Base-by-base conservation (phyloP, 257 asterid genomes). In the Solanum lycopersicoides region DNA sequence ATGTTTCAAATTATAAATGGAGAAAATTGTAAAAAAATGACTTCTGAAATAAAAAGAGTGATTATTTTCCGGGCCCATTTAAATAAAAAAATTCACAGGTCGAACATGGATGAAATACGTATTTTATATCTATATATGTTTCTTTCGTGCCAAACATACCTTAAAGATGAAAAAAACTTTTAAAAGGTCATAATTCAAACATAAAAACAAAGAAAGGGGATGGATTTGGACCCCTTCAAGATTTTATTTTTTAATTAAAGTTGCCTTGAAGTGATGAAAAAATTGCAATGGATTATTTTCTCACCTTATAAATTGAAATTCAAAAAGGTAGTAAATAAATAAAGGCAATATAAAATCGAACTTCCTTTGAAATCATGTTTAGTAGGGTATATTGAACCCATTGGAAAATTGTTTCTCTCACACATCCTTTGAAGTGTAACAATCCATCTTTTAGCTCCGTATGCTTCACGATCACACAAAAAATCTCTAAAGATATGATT, bases 381-480 rank as follows among this genome's bases (percentile, higher is more conserved):
- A 35, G 89, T 89, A 35, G 89, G 42, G 60, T 68, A 71, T 39
- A 82, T 83, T 89, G 82, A 77, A 39, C 89, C 93, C 90, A 65
- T 86, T 32, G 93, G 91, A 87, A 89, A 93, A 88, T 92, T 90
- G 41, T 89, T 72, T 85, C 98, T 92, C 90, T 95, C 97, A 25
- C 91, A 93, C 93, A 90, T 94, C 89, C 95, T 91, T 86, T 92
- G 93, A 42, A 96, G 95, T 76, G 92, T 88, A 83, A 88, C 66
- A 25, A 95, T 86, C 96, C 98, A 95, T 89, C 96, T 83, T 80
- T 80, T 93, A 66, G 98, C 98, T 86, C 99, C 96, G 45, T 91
- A 96, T 16, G 98, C 96, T 88, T 91, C 93, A 75, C 89, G 87
- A 77, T 85, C 87, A 53, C 89, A 87, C 20, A 95, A 89, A 34